These are phyloP conservation scores for Trifolium pratense DNA, from an alignment of 306 rosid genomes.

Conservation along the genomic window DNA sequence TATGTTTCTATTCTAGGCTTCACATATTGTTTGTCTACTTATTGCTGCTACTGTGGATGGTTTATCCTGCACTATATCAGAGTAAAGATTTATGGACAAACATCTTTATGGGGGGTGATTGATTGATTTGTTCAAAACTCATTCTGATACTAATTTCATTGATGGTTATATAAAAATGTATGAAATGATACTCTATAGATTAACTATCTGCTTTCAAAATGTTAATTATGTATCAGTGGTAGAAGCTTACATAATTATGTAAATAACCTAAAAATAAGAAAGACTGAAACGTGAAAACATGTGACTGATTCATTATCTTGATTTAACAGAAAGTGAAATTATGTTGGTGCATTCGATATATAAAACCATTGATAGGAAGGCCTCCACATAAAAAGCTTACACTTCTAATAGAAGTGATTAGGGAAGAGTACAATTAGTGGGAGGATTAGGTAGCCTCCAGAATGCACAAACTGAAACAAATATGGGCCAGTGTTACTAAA, in stretches of 20 bases:
- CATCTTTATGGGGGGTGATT: neutral
- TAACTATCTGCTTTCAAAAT: slow-evolving; percentile 16
- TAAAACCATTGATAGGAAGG: slow-evolving; percentile 13
- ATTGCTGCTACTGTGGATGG: slow-evolving; percentile 9
- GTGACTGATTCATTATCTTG: slow-evolving; percentile 9
- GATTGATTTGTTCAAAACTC: slow-evolving; percentile 9
- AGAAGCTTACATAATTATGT: neutral
- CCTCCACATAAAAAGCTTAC: neutral
- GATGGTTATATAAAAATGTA: slow-evolving; percentile 14
- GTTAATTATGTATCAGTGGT: too few species aligned
- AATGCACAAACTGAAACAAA: neutral
- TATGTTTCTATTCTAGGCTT: neutral
- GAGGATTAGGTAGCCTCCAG: slow-evolving; percentile 19
- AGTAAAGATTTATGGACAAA: slow-evolving; percentile 21
- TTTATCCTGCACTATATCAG: slow-evolving; percentile 15
- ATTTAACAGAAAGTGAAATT: neutral
- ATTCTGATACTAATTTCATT: neutral
- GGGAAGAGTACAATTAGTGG: slow-evolving; percentile 4
- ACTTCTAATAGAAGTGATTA: slow-evolving; percentile 24
- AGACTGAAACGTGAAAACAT: slow-evolving; percentile 8
- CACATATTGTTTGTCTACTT: slow-evolving; percentile 17
- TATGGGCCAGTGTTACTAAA: too few species aligned
- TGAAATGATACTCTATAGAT: neutral
- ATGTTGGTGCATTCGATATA: slow-evolving; percentile 6
- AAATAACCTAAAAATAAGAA: slow-evolving; percentile 17